Evolutionary conservation across 768 basidiomycete genomes (phyloP).

Genomic region (Pulveroboletus sp.): DNA sequence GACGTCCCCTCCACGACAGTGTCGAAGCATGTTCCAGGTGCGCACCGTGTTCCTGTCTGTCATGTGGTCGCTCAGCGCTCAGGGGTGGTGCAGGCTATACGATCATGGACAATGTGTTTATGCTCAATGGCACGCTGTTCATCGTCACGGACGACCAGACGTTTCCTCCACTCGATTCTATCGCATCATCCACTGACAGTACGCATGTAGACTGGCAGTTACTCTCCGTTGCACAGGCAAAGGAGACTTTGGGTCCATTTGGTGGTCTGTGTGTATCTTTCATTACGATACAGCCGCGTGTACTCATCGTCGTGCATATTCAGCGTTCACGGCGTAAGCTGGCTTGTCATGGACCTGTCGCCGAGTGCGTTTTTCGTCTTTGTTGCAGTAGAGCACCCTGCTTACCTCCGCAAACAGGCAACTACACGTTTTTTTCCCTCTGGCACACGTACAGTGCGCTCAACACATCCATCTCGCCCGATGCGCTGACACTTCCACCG

Average conservation of each 20-base stretch:
- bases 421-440: slow-evolving; percentile 69
- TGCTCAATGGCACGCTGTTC: slow-evolving; percentile 68
- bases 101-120: slow-evolving; percentile 74
- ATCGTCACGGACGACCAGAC: slow-evolving; percentile 64
- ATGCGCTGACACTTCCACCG: slow-evolving; percentile 50
- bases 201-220: slow-evolving; percentile 53
- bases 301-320: background rate
- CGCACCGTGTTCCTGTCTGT: slow-evolving; percentile 5
- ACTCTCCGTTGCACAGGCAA: slow-evolving; percentile 48
- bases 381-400: background rate
- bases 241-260: slow-evolving; percentile 43
- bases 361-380: slow-evolving; percentile 42
- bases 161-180: slow-evolving; percentile 53
- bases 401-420: slow-evolving; percentile 35
- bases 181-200: slow-evolving; percentile 38
- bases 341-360: slow-evolving; percentile 52
- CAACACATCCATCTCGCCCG: slow-evolving; percentile 42
- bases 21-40: slow-evolving; percentile 64
- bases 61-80: background rate
- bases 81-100: slow-evolving; percentile 59
- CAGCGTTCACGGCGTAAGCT: slow-evolving; percentile 66
- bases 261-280: slow-evolving; percentile 46
- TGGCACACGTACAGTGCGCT: slow-evolving; percentile 73
- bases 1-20: slow-evolving; percentile 53
- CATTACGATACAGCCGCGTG: background rate